phyloP scores from a whole-genome alignment of 495 filamentous ascomycete species.

The Geopyxis carbonaria region DNA sequence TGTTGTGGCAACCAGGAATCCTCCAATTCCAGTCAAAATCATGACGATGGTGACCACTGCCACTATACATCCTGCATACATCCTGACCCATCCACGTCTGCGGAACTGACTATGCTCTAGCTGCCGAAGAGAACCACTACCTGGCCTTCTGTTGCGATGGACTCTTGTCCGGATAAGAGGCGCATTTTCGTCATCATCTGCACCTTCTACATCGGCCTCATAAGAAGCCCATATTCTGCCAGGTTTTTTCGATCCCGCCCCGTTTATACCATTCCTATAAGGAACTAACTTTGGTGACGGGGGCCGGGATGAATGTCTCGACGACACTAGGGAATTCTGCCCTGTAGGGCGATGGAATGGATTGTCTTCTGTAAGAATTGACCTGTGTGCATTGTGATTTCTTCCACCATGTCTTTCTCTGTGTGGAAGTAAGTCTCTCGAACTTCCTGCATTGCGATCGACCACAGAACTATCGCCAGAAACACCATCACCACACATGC shows the following conservation, averaged over 20 bases:
- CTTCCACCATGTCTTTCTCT: slow-evolving; percentile 21
- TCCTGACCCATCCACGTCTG: slow-evolving; percentile 43
- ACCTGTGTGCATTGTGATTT: slow-evolving; percentile 46
- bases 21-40: slow-evolving; percentile 61
- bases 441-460: slow-evolving; percentile 50
- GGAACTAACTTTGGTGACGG: slow-evolving; percentile 25
- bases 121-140: slow-evolving; percentile 46
- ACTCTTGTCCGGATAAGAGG: slow-evolving; percentile 57
- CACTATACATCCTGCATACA: slow-evolving; percentile 64
- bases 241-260: slow-evolving; percentile 35
- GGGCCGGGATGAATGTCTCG: slow-evolving; percentile 24
- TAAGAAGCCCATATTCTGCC: slow-evolving; percentile 43
- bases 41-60: slow-evolving; percentile 56
- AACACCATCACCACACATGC: slow-evolving; percentile 41
- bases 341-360: slow-evolving; percentile 33
- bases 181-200: slow-evolving; percentile 84
- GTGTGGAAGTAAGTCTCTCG: slow-evolving; percentile 54
- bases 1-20: slow-evolving; percentile 80
- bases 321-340: slow-evolving; percentile 14
- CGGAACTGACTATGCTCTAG: slow-evolving; percentile 57
- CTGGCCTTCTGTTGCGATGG: slow-evolving; percentile 38
- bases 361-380: slow-evolving; percentile 61
- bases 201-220: slow-evolving; percentile 56
- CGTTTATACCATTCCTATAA: slow-evolving; percentile 25
- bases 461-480: slow-evolving; percentile 46